These are phyloP conservation scores for Lepidium didymum DNA, from an alignment of 345 rosid species.

Conservation along the genomic window DNA sequence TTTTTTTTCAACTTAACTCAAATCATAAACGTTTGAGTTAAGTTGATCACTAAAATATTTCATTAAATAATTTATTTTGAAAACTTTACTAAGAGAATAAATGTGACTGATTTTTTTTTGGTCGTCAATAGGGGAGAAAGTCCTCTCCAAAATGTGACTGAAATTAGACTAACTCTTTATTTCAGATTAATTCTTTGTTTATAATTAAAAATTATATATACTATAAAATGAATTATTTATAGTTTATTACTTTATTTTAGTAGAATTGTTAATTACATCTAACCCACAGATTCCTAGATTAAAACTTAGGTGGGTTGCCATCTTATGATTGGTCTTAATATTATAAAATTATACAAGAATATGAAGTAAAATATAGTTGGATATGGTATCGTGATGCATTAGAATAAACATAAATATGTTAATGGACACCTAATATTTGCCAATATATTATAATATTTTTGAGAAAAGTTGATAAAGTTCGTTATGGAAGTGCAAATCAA, in stretches of 20 bases:
- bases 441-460: background rate
- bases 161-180: background rate
- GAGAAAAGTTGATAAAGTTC: background rate
- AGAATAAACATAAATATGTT: background rate
- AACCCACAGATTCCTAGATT: background rate
- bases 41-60: too few relatives aligned
- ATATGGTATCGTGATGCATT: constrained; percentile 11
- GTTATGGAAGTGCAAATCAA: background rate
- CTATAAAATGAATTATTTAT: too few relatives aligned
- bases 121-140: too few relatives aligned
- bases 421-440: background rate
- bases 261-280: background rate
- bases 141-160: background rate
- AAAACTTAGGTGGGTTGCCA: background rate
- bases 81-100: background rate
- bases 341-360: background rate
- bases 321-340: background rate
- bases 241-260: background rate
- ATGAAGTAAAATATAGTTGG: constrained; percentile 1
- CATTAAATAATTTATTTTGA: background rate
- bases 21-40: too few relatives aligned
- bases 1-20: too few relatives aligned
- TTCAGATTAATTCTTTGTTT: background rate
- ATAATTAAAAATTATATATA: background rate
- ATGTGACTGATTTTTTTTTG: background rate